Conservation (phyloP, 2,329 filamentous ascomycete species). For the Nemania sp. region DNA sequence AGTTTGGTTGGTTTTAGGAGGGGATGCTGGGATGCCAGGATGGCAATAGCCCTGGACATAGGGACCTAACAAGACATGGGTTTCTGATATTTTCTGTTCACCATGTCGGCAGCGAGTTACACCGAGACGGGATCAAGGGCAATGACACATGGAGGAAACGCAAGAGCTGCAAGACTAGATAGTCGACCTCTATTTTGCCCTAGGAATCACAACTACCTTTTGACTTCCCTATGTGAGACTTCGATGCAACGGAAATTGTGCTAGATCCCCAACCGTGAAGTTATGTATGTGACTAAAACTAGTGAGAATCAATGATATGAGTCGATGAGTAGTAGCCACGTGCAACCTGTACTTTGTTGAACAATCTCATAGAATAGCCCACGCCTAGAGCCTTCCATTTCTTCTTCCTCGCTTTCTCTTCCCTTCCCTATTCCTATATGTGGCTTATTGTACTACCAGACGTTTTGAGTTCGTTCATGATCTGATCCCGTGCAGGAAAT, state of each 20-base stretch:
- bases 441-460: background rate
- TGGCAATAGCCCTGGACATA: background rate
- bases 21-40: background rate
- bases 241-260: background rate
- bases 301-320: background rate
- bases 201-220: background rate
- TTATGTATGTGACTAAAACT: background rate
- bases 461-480: background rate
- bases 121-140: background rate
- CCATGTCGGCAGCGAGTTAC: background rate
- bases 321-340: background rate
- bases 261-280: background rate
- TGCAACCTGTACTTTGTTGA: background rate
- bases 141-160: background rate
- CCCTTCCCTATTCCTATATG: background rate
- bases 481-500: background rate
- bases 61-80: background rate
- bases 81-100: background rate
- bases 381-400: too few relatives aligned
- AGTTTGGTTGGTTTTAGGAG: constrained; percentile 23
- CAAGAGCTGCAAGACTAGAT: background rate
- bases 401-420: background rate
- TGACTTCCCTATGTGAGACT: background rate
- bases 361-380: background rate
- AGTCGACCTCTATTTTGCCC: background rate